These are phyloP conservation scores for Xerocomellus intermedius DNA, from an alignment of 768 basidiomycete species.

Conservation along the genomic window DNA sequence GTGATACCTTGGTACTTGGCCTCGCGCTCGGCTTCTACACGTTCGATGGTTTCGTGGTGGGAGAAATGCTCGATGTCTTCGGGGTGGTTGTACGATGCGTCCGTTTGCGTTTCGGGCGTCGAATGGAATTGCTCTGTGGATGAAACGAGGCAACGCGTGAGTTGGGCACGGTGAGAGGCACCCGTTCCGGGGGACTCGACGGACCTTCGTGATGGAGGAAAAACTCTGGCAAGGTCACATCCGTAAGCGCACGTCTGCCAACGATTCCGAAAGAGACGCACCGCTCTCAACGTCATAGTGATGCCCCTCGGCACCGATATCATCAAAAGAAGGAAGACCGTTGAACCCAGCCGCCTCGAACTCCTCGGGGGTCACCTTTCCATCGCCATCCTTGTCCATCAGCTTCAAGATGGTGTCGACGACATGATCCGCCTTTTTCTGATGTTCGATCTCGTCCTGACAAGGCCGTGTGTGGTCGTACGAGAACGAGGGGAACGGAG, in stretches of 20 bases:
- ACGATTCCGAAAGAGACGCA: constrained; percentile 35
- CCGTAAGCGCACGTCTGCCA: not conserved
- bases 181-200: constrained; percentile 13
- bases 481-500: not conserved
- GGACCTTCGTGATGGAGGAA: constrained; percentile 96
- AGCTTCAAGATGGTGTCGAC: constrained; percentile 64
- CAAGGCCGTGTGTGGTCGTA: too few species aligned
- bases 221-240: constrained; percentile 56
- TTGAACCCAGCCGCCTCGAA: constrained; percentile 69
- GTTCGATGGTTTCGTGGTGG: constrained; percentile 85
- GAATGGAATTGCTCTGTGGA: constrained; percentile 81
- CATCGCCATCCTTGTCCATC: constrained; percentile 77
- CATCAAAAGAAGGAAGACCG: constrained; percentile 80
- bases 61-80: constrained; percentile 93
- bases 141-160: too few species aligned
- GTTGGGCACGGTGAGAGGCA: too few species aligned
- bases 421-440: constrained; percentile 78
- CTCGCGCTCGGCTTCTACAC: constrained; percentile 78
- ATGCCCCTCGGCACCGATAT: constrained; percentile 86
- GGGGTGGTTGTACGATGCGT: constrained; percentile 90
- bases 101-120: constrained; percentile 96
- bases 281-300: constrained; percentile 92
- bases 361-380: constrained; percentile 65
- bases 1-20: constrained; percentile 81
- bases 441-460: constrained; percentile 77